Conservation (phyloP, 2,329 filamentous ascomycete species). For the Nemania diffusa region DNA sequence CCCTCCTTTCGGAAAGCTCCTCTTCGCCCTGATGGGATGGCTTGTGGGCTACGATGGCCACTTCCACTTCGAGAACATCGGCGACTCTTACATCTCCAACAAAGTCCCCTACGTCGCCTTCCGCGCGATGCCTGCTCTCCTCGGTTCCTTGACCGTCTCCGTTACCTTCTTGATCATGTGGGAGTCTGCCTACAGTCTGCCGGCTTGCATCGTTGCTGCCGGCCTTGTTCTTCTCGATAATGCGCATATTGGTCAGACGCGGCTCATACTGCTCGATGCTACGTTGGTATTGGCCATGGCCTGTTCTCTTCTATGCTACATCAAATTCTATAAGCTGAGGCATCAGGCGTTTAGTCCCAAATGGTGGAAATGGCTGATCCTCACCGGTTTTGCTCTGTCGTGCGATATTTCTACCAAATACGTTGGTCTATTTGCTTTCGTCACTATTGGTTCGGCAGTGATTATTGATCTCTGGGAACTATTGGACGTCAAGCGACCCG, state of each 20-base stretch:
- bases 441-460: conserved; percentile 95
- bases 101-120: conserved; percentile 98
- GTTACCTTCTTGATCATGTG: conserved; percentile 98
- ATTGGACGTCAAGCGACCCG: conserved; percentile 85
- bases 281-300: conserved; percentile 97
- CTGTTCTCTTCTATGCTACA: conserved; percentile 90
- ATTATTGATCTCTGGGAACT: conserved; percentile 95
- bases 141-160: conserved; percentile 93
- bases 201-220: conserved; percentile 87
- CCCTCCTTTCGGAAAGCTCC: conserved; percentile 96
- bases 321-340: conserved; percentile 96
- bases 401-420: conserved; percentile 99
- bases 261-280: conserved; percentile 93
- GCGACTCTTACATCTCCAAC: conserved; percentile 96
- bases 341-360: conserved; percentile 91
- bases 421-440: conserved; percentile 94
- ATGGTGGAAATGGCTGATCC: conserved; percentile 99
- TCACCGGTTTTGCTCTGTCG: conserved; percentile 93
- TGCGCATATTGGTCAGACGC: conserved; percentile 95
- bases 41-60: conserved; percentile 95
- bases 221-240: conserved; percentile 94
- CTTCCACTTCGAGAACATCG: conserved; percentile 99
- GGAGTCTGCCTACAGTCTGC: conserved; percentile 97
- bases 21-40: conserved; percentile 98
- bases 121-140: conserved; percentile 88